phyloP scores from a whole-genome alignment of 352 stramenopile species.

The Peronosclerospora sorghi region DNA sequence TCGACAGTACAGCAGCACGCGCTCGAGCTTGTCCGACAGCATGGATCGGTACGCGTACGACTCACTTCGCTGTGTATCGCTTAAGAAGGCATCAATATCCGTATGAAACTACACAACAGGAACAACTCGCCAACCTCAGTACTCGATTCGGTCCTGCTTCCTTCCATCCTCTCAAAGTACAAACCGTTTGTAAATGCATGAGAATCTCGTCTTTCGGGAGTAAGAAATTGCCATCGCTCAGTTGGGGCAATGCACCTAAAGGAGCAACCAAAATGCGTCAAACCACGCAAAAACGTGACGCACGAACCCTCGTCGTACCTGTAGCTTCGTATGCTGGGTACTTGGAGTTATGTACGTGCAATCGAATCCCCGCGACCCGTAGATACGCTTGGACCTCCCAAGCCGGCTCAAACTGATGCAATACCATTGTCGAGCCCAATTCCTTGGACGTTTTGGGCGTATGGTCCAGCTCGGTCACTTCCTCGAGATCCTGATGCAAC shows the following conservation, averaged over 20 bases:
- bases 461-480: conserved; percentile 35
- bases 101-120: conserved; percentile 48
- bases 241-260: conserved; percentile 56
- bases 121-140: not conserved
- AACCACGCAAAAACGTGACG: too few species aligned
- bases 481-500: conserved; percentile 56
- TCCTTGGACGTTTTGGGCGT: conserved; percentile 60
- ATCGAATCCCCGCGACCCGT: conserved; percentile 53
- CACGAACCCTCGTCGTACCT: conserved; percentile 19
- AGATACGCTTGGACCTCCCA: conserved; percentile 82
- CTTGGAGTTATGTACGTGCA: conserved; percentile 81
- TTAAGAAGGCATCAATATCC: conserved; percentile 67
- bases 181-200: conserved; percentile 76
- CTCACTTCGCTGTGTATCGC: conserved; percentile 60
- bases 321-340: conserved; percentile 77
- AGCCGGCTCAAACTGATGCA: conserved; percentile 78
- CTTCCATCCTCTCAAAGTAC: not conserved
- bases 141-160: too few species aligned
- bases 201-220: conserved; percentile 77
- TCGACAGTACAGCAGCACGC: conserved; percentile 70
- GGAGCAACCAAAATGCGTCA: not conserved
- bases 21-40: conserved; percentile 74
- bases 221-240: conserved; percentile 81
- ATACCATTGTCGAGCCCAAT: conserved; percentile 49
- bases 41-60: conserved; percentile 75